phyloP scores from a whole-genome alignment of 2,329 filamentous ascomycete genomes.

The Fusarium coffeatum region DNA sequence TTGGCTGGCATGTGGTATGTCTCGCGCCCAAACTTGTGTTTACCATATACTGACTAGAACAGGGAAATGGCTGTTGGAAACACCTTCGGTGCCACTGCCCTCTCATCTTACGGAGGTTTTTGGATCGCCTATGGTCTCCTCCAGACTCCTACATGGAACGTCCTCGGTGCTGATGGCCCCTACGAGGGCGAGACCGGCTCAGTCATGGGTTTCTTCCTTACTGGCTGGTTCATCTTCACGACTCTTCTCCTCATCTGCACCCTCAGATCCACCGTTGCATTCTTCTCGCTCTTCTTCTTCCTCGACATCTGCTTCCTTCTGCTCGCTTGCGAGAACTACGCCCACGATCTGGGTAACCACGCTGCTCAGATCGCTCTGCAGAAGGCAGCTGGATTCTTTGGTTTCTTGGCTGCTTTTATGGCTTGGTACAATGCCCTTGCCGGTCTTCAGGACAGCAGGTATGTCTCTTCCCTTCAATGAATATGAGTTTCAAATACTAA shows the following conservation, averaged over 20 bases:
- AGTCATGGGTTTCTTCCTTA: slow-evolving; percentile 79
- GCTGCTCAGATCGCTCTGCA: slow-evolving; percentile 63
- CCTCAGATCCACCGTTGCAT: slow-evolving; percentile 79
- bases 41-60: slow-evolving; percentile 9
- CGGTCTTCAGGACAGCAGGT: slow-evolving; percentile 80
- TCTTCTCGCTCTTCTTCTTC: slow-evolving; percentile 81
- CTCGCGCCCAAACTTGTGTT: neutral
- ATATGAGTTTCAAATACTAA: slow-evolving; percentile 48
- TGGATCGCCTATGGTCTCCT: slow-evolving; percentile 83
- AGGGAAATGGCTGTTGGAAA: slow-evolving; percentile 91
- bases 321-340: slow-evolving; percentile 73
- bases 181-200: slow-evolving; percentile 62
- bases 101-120: slow-evolving; percentile 86
- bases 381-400: slow-evolving; percentile 81
- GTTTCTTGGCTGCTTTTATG: slow-evolving; percentile 81
- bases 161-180: slow-evolving; percentile 59
- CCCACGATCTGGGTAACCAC: slow-evolving; percentile 62
- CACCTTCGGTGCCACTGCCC: slow-evolving; percentile 84
- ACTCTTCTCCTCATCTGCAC: slow-evolving; percentile 79
- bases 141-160: slow-evolving; percentile 74
- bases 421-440: slow-evolving; percentile 91
- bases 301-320: slow-evolving; percentile 82
- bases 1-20: slow-evolving; percentile 88
- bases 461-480: slow-evolving; percentile 45
- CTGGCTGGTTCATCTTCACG: slow-evolving; percentile 88